Percentiles rank a stretch among this genome's conserved stretches.
These are phyloP conservation scores for Ustulina deusta DNA, from an alignment of 2,329 filamentous ascomycete species.

Conservation along the genomic window DNA sequence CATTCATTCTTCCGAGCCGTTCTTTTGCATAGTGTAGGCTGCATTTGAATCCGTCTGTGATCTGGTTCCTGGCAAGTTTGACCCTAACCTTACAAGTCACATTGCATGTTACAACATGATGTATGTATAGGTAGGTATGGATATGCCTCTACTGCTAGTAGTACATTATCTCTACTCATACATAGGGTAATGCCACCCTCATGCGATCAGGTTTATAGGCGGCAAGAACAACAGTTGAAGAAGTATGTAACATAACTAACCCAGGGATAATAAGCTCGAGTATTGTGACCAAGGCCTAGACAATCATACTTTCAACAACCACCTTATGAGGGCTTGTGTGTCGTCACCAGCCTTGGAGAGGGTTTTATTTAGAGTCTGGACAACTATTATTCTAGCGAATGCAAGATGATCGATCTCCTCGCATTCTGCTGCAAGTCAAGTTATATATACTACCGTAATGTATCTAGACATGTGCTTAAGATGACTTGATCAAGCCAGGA, in stretches of 20 bases:
- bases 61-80: constrained; percentile 25
- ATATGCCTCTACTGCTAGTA: constrained; percentile 43
- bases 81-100: constrained; percentile 44
- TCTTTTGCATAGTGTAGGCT: not conserved
- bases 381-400: constrained; percentile 24
- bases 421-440: constrained; percentile 37
- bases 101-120: constrained; percentile 49
- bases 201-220: not conserved
- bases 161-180: constrained; percentile 30
- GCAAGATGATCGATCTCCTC: constrained; percentile 35
- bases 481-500: constrained; percentile 2
- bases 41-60: constrained; percentile 17
- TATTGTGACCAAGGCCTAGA: not conserved
- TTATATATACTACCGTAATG: constrained; percentile 17
- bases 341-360: not conserved
- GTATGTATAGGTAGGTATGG: constrained; percentile 48
- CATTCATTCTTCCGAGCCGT: not conserved
- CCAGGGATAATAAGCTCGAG: constrained; percentile 5
- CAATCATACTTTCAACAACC: not conserved
- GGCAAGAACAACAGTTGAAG: constrained; percentile 7
- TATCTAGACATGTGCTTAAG: constrained; percentile 10
- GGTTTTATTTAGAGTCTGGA: constrained; percentile 5
- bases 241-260: constrained; percentile 4
- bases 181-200: constrained; percentile 21
- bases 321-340: not conserved